These are phyloP conservation scores for Epicoccum nigrum DNA, from an alignment of 2,329 filamentous ascomycete species.

Conservation along the genomic window DNA sequence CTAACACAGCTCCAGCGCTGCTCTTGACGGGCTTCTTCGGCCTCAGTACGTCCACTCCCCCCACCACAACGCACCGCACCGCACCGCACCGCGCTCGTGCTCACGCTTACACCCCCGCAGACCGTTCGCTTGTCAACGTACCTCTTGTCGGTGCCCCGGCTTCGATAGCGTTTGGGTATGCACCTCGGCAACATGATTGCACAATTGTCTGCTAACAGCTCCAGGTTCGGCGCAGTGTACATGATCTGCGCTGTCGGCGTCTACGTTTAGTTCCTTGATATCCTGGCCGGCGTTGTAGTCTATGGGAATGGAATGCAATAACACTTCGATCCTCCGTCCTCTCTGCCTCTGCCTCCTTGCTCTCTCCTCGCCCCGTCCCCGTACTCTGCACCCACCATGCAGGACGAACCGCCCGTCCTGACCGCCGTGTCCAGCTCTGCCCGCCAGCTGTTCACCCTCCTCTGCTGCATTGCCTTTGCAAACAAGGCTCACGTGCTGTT, in stretches of 20 bases:
- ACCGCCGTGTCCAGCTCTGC: constrained; percentile 79
- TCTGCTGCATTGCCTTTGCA: constrained; percentile 67
- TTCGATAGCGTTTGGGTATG: constrained; percentile 88
- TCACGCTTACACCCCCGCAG: background rate
- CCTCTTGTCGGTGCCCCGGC: constrained; percentile 82
- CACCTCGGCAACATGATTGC: background rate
- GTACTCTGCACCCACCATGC: constrained; percentile 38
- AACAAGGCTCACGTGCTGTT: constrained; percentile 74
- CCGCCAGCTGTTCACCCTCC: constrained; percentile 71
- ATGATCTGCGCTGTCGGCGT: constrained; percentile 99
- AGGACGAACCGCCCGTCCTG: constrained; percentile 62
- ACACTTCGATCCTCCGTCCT: constrained; percentile 22
- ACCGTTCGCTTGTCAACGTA: constrained; percentile 59
- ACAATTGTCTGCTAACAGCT: background rate
- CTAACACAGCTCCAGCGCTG: constrained; percentile 57
- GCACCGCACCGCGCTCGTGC: constrained; percentile 12
- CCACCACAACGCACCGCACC: background rate
- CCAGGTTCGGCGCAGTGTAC: constrained; percentile 91
- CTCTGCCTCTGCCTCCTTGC: background rate
- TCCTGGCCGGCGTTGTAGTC: constrained; percentile 44
- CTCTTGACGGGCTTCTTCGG: constrained; percentile 80
- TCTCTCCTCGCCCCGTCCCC: constrained; percentile 15
- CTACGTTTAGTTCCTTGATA: constrained; percentile 74
- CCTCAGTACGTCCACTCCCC: constrained; percentile 67
- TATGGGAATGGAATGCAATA: constrained; percentile 51